Percentiles rank a stretch among this genome's conserved stretches.
Conservation (phyloP, 352 stramenopile species). For the Thalassiosira hispida region DNA sequence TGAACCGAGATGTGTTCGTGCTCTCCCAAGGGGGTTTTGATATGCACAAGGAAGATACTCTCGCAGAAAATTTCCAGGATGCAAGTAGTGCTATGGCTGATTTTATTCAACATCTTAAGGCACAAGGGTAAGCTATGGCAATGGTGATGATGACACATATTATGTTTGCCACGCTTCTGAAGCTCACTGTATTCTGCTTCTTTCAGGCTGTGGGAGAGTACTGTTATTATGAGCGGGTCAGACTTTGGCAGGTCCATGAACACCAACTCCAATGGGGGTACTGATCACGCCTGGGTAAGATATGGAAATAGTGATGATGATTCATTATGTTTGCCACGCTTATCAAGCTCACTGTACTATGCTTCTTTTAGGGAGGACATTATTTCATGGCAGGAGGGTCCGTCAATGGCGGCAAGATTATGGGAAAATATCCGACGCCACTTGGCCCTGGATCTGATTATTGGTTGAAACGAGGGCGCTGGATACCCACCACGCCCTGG, state of each 20-base stretch:
- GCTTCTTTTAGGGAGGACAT: constrained; percentile 17
- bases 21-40: constrained; percentile 71
- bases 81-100: constrained; percentile 57
- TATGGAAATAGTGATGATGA: background rate
- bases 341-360: no score
- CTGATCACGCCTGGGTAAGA: constrained; percentile 72
- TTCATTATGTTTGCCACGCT: no score
- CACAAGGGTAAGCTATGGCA: constrained; percentile 66
- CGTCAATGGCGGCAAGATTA: constrained; percentile 52
- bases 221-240: constrained; percentile 46
- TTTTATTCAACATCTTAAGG: constrained; percentile 76
- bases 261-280: constrained; percentile 70
- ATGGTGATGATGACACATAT: constrained; percentile 64
- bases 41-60: constrained; percentile 57
- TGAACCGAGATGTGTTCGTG: constrained; percentile 72
- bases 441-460: background rate
- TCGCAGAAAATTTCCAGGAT: constrained; percentile 29
- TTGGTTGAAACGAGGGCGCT: constrained; percentile 18
- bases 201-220: background rate
- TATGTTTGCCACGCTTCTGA: background rate
- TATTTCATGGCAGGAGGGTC: constrained; percentile 63
- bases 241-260: constrained; percentile 83
- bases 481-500: constrained; percentile 47
- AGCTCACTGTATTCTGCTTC: background rate
- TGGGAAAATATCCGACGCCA: background rate